Conservation (phyloP, 2,329 filamentous ascomycete species). For the Cercospora zeae-maydis region DNA sequence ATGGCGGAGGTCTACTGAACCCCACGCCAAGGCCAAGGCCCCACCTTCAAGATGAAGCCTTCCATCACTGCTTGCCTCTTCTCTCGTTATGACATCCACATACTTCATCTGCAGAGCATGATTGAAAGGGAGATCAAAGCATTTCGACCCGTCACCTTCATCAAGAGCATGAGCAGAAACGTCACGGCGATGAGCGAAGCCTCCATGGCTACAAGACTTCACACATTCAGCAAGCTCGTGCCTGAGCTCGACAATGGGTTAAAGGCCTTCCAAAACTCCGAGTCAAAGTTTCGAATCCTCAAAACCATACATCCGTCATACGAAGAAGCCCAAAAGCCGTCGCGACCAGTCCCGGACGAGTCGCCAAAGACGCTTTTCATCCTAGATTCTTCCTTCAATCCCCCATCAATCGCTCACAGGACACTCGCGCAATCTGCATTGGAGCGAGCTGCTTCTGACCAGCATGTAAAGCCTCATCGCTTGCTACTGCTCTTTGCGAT, state of each 20-base stretch:
- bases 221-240: conserved; percentile 13
- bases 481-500: conserved; percentile 60
- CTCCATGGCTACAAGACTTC: conserved; percentile 18
- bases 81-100: not conserved
- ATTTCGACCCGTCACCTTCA: not conserved
- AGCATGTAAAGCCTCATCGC: conserved; percentile 41
- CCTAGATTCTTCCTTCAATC: conserved; percentile 65
- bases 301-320: conserved; percentile 31
- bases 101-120: not conserved
- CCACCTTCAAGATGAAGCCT: not conserved
- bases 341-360: conserved; percentile 13
- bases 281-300: conserved; percentile 36
- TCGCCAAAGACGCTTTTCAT: conserved; percentile 54
- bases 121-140: not conserved
- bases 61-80: not conserved
- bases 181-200: not conserved
- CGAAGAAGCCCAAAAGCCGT: conserved; percentile 20
- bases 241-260: conserved; percentile 40
- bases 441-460: conserved; percentile 32
- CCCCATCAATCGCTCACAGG: conserved; percentile 58
- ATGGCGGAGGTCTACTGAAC: not conserved
- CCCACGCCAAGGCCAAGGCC: conserved; percentile 3
- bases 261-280: conserved; percentile 43
- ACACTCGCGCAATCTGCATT: conserved; percentile 55
- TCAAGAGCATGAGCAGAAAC: not conserved